These are phyloP conservation scores for Corchorus capsularis DNA, from an alignment of 345 rosid genomes.

Conservation along the genomic window DNA sequence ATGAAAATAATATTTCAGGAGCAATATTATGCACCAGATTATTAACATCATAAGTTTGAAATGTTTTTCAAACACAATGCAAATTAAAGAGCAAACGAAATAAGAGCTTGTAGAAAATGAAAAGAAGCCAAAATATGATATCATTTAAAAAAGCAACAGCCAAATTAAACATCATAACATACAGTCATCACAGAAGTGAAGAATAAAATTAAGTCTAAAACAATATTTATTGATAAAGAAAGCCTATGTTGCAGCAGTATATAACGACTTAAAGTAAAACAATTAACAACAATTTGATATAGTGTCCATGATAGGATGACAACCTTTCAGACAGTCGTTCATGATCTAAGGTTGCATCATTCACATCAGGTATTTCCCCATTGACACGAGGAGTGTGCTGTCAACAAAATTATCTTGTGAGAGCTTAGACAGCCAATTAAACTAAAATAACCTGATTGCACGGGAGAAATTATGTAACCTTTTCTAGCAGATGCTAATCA, in stretches of 20 bases:
- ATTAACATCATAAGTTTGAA: background rate
- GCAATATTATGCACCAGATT: slow-evolving; percentile 1
- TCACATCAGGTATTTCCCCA: slow-evolving; percentile 74
- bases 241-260: background rate
- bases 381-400: slow-evolving; percentile 94
- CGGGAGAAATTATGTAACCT: background rate
- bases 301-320: slow-evolving; percentile 19
- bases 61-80: background rate
- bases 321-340: slow-evolving; percentile 90
- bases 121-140: background rate
- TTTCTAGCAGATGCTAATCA: background rate
- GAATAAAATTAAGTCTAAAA: background rate
- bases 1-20: background rate
- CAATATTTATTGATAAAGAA: background rate
- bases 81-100: background rate
- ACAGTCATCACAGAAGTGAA: background rate
- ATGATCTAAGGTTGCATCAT: slow-evolving; percentile 89
- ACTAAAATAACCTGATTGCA: background rate
- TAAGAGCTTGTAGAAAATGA: background rate
- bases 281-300: slow-evolving; percentile 16
- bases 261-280: slow-evolving; percentile 4
- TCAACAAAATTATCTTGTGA: slow-evolving; percentile 34
- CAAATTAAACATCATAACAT: slow-evolving; percentile 2
- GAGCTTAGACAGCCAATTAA: background rate
- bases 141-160: background rate